Conservation (phyloP, 1,139 yeast species). For the Suhomyces maxii region DNA sequence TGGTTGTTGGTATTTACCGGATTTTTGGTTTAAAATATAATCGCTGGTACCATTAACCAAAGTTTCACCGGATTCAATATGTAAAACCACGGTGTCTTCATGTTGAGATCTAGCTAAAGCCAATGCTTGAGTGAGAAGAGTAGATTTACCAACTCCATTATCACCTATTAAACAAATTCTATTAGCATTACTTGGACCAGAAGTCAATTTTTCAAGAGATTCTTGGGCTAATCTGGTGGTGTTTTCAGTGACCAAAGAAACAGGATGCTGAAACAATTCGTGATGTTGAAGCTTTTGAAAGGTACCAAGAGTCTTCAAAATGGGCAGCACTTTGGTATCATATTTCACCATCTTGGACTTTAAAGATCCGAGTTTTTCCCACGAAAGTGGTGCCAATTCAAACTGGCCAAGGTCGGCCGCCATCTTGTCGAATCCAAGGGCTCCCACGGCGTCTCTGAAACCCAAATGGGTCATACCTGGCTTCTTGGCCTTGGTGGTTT, state of each 20-base stretch:
- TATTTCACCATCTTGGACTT: slow-evolving; percentile 27
- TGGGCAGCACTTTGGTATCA: slow-evolving; percentile 19
- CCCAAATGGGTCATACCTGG: slow-evolving; percentile 47
- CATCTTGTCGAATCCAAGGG: slow-evolving; percentile 34
- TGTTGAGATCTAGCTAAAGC: slow-evolving; percentile 50
- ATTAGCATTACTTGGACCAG: slow-evolving; percentile 38
- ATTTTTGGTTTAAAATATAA: slow-evolving; percentile 53
- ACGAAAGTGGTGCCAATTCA: slow-evolving; percentile 18
- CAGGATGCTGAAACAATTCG: slow-evolving; percentile 59
- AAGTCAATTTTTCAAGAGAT: slow-evolving; percentile 27
- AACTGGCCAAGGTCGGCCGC: slow-evolving; percentile 25
- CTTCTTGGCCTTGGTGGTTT: slow-evolving; percentile 30
- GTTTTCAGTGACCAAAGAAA: slow-evolving; percentile 49
- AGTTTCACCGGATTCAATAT: slow-evolving; percentile 62
- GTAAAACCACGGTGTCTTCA: slow-evolving; percentile 57
- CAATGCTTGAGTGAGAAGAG: slow-evolving; percentile 70
- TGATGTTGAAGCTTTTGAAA: slow-evolving; percentile 66
- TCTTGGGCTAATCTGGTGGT: slow-evolving; percentile 25
- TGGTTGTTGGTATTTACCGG: slow-evolving; percentile 69
- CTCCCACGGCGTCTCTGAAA: slow-evolving; percentile 42
- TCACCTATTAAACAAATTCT: slow-evolving; percentile 66
- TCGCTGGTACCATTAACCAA: slow-evolving; percentile 74
- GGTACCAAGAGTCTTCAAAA: slow-evolving; percentile 47
- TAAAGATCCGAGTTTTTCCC: slow-evolving; percentile 12
- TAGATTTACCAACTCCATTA: slow-evolving; percentile 79